These are phyloP conservation scores for Bruguiera gymnorhiza DNA, from an alignment of 345 rosid genomes.

Conservation along the genomic window DNA sequence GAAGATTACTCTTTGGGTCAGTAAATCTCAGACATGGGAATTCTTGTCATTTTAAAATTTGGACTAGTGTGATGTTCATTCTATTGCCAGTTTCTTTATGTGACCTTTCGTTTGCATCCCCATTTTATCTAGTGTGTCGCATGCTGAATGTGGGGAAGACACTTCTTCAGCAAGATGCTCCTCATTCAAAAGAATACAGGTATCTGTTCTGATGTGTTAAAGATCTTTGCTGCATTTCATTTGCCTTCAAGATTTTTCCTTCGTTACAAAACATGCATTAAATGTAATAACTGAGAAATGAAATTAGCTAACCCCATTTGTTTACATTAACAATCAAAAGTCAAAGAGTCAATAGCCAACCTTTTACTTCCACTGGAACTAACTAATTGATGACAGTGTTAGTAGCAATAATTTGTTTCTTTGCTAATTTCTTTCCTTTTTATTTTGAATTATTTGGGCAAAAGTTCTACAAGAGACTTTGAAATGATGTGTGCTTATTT, in stretches of 20 bases:
- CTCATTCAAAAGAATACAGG: constrained; percentile 55
- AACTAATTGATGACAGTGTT: too few species aligned
- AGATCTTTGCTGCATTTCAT: not conserved
- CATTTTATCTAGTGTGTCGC: constrained; percentile 51
- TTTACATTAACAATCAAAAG: too few species aligned
- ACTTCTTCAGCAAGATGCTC: constrained; percentile 56
- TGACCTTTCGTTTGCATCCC: constrained; percentile 2
- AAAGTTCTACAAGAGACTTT: too few species aligned
- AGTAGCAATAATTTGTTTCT: too few species aligned
- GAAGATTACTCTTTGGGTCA: constrained; percentile 76
- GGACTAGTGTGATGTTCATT: not conserved
- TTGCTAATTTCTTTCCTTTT: too few species aligned
- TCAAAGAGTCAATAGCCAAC: too few species aligned
- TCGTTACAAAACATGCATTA: not conserved
- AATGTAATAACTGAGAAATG: not conserved
- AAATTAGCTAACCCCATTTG: too few species aligned
- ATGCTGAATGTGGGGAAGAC: constrained; percentile 76
- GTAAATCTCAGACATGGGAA: not conserved
- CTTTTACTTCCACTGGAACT: too few species aligned
- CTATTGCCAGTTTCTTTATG: not conserved
- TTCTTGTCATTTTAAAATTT: not conserved
- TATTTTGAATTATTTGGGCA: too few species aligned
- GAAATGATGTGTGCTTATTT: too few species aligned
- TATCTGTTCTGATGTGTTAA: constrained; percentile 22
- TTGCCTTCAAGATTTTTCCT: not conserved